Base-by-base conservation (phyloP, 345 rosid species). In the Boechera stricta region DNA sequence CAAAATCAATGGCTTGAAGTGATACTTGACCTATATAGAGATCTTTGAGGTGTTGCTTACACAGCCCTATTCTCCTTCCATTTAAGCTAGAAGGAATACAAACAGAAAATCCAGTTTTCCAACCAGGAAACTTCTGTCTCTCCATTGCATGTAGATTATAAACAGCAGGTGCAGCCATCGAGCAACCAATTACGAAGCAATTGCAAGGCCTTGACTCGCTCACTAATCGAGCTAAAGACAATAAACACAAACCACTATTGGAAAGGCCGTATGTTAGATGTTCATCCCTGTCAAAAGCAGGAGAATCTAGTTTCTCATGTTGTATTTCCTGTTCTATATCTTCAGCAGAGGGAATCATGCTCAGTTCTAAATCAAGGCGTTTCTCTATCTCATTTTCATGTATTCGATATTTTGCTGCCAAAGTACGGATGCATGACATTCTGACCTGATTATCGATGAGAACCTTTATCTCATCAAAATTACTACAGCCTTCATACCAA, bases 111-210 rank as follows among this genome's bases (percentile, higher is more conserved):
- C 98, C 97, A 1, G 98, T 94, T 80, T 85, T 90, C 98, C 98
- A 94, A 38, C 90, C 93, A 1, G 98, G 96, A 82, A 94, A 94
- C 76, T 82, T 91, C 86, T 94, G 98, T 48, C 93, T 86, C 72
- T 91, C 94, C 97, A 94, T 90, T 71, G 86, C 97, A 83, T 90
- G 89, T 42, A 89, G 78, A 58, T 89, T 86, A 74, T 91, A 94
- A 71, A 94, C 93, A 72, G 85, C 69, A 7, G 89, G 91, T 45
- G 97, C 97, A 58, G 89, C 85, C 45, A 74, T 77, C 18, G 81
- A 80, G 77, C 98, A 94, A 8, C 96, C 96, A 53, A 67, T 71
- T 49, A 89, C 84, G 48, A 94, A 91, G 81, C 98, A 94, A 45
- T 87, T 83, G 82, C 97, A 90, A 52, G 91, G 89, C 77, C 95